These are phyloP conservation scores for Magnaporthales sp. DNA, from an alignment of 2,329 filamentous ascomycete genomes.

Conservation along the genomic window DNA sequence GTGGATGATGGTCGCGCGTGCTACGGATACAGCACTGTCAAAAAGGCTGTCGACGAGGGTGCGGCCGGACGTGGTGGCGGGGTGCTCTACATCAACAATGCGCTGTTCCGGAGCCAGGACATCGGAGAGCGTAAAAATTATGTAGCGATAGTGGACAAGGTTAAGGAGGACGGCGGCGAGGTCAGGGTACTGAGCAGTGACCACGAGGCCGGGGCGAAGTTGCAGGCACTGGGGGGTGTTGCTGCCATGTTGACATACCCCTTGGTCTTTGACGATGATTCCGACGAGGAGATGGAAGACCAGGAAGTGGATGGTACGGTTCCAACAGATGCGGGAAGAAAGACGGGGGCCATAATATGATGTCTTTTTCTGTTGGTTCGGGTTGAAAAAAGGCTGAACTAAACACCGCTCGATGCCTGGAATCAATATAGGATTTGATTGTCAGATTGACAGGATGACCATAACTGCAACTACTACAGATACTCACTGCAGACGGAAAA, in stretches of 20 bases:
- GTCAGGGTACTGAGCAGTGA: constrained; percentile 84
- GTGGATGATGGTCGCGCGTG: constrained; percentile 82
- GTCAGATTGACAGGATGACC: no score
- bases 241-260: constrained; percentile 89
- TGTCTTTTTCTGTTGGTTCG: neutral
- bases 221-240: constrained; percentile 78
- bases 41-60: constrained; percentile 74
- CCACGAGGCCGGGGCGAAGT: constrained; percentile 82
- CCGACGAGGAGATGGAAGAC: constrained; percentile 37
- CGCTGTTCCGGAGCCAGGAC: constrained; percentile 76
- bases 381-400: neutral
- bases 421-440: no score
- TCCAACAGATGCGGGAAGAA: constrained; percentile 9
- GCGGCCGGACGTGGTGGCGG: constrained; percentile 84
- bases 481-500: no score
- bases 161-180: constrained; percentile 80
- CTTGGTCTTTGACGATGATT: constrained; percentile 70
- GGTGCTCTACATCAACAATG: constrained; percentile 77
- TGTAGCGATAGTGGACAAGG: constrained; percentile 78
- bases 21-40: constrained; percentile 79
- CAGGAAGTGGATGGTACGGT: constrained; percentile 17
- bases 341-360: constrained; percentile 18
- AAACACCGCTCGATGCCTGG: no score
- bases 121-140: constrained; percentile 69
- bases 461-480: neutral